phyloP scores from a whole-genome alignment of 192 early-diverging fungal genomes.

The Backusella macrospora region DNA sequence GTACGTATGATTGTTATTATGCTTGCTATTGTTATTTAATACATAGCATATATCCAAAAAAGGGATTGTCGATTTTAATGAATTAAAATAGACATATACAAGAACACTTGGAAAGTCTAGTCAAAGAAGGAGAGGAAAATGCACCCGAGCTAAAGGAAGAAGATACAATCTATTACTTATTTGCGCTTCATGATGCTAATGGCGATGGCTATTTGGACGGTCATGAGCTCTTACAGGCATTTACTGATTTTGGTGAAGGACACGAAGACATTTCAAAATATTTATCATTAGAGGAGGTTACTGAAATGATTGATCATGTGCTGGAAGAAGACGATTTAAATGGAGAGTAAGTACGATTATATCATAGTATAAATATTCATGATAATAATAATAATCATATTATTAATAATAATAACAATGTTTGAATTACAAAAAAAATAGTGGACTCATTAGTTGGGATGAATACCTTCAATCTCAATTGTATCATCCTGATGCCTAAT shows the following conservation, averaged over 20 bases:
- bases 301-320: constrained; percentile 72
- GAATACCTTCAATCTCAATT: constrained; percentile 58
- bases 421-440: constrained; percentile 22
- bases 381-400: not conserved
- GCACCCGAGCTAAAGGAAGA: constrained; percentile 49
- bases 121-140: constrained; percentile 20
- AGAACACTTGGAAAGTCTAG: constrained; percentile 51
- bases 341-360: constrained; percentile 60
- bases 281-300: constrained; percentile 52
- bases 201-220: constrained; percentile 76
- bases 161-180: constrained; percentile 70
- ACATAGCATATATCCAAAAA: not conserved
- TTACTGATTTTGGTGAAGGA: constrained; percentile 45
- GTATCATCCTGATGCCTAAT: constrained; percentile 42
- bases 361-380: not conserved
- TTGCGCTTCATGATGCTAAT: constrained; percentile 75
- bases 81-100: constrained; percentile 47
- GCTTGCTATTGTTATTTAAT: not conserved
- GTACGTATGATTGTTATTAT: constrained; percentile 11
- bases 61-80: not conserved
- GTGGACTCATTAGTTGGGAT: constrained; percentile 60
- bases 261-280: constrained; percentile 33
- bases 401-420: not conserved
- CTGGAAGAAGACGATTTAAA: constrained; percentile 76
- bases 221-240: constrained; percentile 69